Percentiles rank a stretch among this genome's conserved stretches.
phyloP scores from a whole-genome alignment of 345 rosid genomes.

The Populus ilicifolia region DNA sequence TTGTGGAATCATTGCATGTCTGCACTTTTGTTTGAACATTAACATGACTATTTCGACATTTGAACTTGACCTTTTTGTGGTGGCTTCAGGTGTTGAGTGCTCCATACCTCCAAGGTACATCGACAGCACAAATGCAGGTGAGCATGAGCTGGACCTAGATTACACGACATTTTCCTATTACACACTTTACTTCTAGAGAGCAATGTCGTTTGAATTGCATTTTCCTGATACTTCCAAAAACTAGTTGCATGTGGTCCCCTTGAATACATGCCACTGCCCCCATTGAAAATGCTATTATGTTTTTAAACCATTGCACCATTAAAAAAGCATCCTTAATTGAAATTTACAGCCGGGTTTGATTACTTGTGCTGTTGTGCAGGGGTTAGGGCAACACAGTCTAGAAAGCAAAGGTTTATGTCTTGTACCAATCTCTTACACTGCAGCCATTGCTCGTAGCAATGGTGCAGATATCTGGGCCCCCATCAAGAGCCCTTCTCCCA shows the following conservation, averaged over 20 bases:
- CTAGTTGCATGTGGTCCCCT: not conserved
- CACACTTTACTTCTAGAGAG: not conserved
- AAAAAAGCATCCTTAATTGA: not conserved
- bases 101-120: slow-evolving; percentile 71
- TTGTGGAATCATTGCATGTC: no score
- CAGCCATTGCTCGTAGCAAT: slow-evolving; percentile 74
- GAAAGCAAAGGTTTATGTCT: slow-evolving; percentile 80
- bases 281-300: not conserved
- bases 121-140: slow-evolving; percentile 51
- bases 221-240: not conserved
- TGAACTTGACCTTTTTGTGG: slow-evolving; percentile 5
- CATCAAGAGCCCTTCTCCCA: slow-evolving; percentile 67
- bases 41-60: not conserved
- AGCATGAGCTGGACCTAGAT: slow-evolving; percentile 14
- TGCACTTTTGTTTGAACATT: not conserved
- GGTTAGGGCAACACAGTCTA: slow-evolving; percentile 50
- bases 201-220: not conserved
- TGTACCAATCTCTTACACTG: slow-evolving; percentile 67
- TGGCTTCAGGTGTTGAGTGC: slow-evolving; percentile 85
- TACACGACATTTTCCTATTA: not conserved
- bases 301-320: not conserved
- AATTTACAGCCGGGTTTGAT: not conserved
- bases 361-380: slow-evolving; percentile 32
- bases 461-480: slow-evolving; percentile 99
- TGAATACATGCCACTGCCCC: not conserved